Conservation (phyloP, 148 eudicot genomes). For the Selenicereus undatus region DNA sequence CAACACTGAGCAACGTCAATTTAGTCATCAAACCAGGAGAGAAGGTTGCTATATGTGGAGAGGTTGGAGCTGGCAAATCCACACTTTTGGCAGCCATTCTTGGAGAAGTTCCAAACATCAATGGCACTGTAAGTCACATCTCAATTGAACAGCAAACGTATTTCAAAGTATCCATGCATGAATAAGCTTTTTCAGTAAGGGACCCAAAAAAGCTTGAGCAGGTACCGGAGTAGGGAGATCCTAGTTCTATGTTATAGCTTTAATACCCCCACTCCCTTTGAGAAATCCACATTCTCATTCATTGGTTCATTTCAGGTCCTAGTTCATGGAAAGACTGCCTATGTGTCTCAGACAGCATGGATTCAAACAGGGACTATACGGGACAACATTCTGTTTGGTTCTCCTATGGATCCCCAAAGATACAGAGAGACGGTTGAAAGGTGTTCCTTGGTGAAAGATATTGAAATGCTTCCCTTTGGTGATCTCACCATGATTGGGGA, state of each 20-base stretch:
- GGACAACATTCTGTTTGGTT: conserved; percentile 59
- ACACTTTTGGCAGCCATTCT: conserved; percentile 56
- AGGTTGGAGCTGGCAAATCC: conserved; percentile 69
- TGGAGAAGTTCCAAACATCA: conserved; percentile 48
- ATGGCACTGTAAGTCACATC: conserved; percentile 40
- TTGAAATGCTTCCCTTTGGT: conserved; percentile 48
- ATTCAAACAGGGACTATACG: conserved; percentile 63
- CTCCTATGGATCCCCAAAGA: conserved; percentile 36
- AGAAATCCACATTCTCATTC: background rate
- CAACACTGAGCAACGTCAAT: conserved; percentile 33
- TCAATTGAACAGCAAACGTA: background rate
- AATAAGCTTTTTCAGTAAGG: background rate
- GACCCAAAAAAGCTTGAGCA: background rate
- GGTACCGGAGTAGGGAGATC: background rate
- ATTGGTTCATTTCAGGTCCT: conserved; percentile 36
- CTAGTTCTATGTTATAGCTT: background rate
- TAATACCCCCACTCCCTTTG: background rate
- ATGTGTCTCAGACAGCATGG: conserved; percentile 69
- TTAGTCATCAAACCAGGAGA: conserved; percentile 36
- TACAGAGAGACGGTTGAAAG: conserved; percentile 41
- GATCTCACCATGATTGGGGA: conserved; percentile 59
- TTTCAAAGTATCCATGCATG: background rate
- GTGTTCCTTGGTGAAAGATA: conserved; percentile 47
- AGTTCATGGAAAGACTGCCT: conserved; percentile 47
- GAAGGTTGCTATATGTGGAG: conserved; percentile 63